Percentiles rank a stretch among this genome's conserved stretches.
Evolutionary conservation across 2,329 filamentous ascomycete species (phyloP).

Genomic region (Aspergillus hortae): DNA sequence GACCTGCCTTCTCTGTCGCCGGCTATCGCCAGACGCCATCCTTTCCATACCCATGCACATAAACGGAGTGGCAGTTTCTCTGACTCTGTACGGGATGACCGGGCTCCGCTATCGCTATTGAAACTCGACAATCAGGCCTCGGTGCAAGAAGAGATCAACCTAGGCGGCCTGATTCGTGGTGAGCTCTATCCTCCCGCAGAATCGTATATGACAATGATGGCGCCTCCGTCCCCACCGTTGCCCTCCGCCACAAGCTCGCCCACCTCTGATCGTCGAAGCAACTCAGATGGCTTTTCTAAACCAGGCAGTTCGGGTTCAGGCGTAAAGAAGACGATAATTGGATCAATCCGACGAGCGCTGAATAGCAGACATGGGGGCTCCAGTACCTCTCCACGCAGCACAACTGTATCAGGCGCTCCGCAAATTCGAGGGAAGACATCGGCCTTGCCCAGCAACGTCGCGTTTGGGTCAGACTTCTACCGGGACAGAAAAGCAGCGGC

Average conservation of each 20-base stretch:
- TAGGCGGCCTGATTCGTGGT: slow-evolving; percentile 82
- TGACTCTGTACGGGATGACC: slow-evolving; percentile 72
- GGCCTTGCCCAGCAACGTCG: slow-evolving; percentile 42
- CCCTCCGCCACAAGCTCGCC: slow-evolving; percentile 24
- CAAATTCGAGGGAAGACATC: slow-evolving; percentile 39
- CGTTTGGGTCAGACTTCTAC: slow-evolving; percentile 43
- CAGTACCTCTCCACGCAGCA: slow-evolving; percentile 30
- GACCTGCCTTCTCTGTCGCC: slow-evolving; percentile 28
- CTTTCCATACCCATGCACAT: slow-evolving; percentile 56
- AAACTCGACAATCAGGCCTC: slow-evolving; percentile 44
- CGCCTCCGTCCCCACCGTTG: slow-evolving; percentile 47
- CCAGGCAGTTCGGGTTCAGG: slow-evolving; percentile 50
- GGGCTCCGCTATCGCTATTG: slow-evolving; percentile 49
- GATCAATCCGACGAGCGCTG: slow-evolving; percentile 78
- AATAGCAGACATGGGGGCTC: slow-evolving; percentile 54
- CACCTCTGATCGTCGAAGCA: slow-evolving; percentile 27
- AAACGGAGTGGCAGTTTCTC: slow-evolving; percentile 85
- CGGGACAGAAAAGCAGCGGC: slow-evolving; percentile 36
- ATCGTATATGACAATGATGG: slow-evolving; percentile 69
- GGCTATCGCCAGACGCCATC: slow-evolving; percentile 39
- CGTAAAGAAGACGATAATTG: slow-evolving; percentile 82
- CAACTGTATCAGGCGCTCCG: slow-evolving; percentile 30
- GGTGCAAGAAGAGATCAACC: slow-evolving; percentile 63
- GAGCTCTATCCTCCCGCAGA: slow-evolving; percentile 79
- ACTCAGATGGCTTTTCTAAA: slow-evolving; percentile 25